A percentile compares a stretch with the other conserved stretches of the same genome.
Evolutionary conservation across 768 basidiomycete species (phyloP).

Genomic region (Butyriboletus loyo): DNA sequence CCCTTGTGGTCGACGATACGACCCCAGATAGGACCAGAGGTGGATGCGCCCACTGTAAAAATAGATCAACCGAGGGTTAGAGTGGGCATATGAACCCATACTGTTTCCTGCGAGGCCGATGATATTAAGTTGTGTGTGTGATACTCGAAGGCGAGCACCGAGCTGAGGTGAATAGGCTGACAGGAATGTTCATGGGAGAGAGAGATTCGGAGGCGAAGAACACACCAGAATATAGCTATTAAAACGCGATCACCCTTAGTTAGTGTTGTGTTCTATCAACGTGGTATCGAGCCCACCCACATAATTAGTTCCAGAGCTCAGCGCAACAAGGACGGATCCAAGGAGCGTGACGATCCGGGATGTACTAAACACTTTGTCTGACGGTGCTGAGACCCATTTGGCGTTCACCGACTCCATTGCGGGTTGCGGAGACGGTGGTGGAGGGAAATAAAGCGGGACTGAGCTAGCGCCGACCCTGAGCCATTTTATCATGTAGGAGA

Average conservation of each 20-base stretch:
- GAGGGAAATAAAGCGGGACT: too few species aligned
- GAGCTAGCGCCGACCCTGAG: too few species aligned
- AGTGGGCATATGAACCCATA: constrained; percentile 31
- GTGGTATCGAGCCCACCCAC: constrained; percentile 39
- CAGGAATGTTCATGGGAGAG: neutral
- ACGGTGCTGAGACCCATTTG: constrained; percentile 18
- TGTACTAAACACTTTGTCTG: constrained; percentile 13
- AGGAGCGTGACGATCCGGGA: constrained; percentile 50
- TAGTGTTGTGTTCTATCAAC: neutral
- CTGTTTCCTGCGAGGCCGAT: constrained; percentile 76
- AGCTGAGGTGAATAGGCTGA: constrained; percentile 86
- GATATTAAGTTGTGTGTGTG: constrained; percentile 79
- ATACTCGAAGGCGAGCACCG: constrained; percentile 67
- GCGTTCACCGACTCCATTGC: constrained; percentile 7
- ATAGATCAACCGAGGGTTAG: neutral
- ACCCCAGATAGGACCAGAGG: constrained; percentile 75
- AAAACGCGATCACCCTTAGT: neutral
- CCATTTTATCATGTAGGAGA: too few species aligned
- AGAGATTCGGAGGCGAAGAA: neutral
- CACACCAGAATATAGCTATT: constrained; percentile 31
- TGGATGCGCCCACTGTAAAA: constrained; percentile 72
- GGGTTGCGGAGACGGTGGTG: too few species aligned
- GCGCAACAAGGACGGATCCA: constrained; percentile 53
- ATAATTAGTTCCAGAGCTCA: constrained; percentile 73
- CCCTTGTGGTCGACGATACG: constrained; percentile 74